Evolutionary conservation across 2,329 filamentous ascomycete genomes (phyloP).

Genomic region (Verticillium nubilum): DNA sequence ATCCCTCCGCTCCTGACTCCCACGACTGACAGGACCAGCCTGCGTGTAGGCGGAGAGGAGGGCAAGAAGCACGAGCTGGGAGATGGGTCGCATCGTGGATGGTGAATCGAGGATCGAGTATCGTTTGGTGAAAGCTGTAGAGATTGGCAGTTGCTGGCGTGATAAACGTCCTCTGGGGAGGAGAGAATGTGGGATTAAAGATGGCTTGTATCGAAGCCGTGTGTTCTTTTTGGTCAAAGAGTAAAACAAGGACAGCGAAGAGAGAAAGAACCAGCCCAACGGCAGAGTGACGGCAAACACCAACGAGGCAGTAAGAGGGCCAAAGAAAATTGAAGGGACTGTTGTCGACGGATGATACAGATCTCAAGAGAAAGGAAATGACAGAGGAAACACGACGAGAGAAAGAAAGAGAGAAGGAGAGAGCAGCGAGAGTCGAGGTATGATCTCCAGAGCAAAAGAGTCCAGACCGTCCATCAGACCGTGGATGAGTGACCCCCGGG

Average conservation of each 20-base stretch:
- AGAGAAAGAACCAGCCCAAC: constrained; percentile 1
- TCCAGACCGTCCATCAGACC: not conserved
- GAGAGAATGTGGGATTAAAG: not conserved
- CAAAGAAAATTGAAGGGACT: constrained; percentile 3
- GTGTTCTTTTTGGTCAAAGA: not conserved
- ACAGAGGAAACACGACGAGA: constrained; percentile 2
- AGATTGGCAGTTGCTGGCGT: not conserved
- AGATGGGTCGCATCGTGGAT: constrained; percentile 1
- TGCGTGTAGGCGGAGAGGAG: constrained; percentile 11
- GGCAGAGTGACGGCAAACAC: not conserved
- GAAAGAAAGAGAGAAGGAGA: constrained; percentile 4
- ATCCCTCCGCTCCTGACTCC: constrained; percentile 1
- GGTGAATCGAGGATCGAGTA: too few species aligned
- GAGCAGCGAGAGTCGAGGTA: constrained; percentile 3
- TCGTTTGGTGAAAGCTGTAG: not conserved
- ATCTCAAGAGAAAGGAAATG: not conserved
- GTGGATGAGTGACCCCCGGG: not conserved
- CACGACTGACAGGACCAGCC: constrained; percentile 12
- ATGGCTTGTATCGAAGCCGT: not conserved
- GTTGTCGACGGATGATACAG: not conserved
- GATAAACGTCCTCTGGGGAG: not conserved
- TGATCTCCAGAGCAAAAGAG: not conserved
- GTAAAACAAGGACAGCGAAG: constrained; percentile 4
- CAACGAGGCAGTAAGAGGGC: not conserved
- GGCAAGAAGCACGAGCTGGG: constrained; percentile 8